Conservation (phyloP, 331 rosid genomes). For the Quercus phellos region DNA sequence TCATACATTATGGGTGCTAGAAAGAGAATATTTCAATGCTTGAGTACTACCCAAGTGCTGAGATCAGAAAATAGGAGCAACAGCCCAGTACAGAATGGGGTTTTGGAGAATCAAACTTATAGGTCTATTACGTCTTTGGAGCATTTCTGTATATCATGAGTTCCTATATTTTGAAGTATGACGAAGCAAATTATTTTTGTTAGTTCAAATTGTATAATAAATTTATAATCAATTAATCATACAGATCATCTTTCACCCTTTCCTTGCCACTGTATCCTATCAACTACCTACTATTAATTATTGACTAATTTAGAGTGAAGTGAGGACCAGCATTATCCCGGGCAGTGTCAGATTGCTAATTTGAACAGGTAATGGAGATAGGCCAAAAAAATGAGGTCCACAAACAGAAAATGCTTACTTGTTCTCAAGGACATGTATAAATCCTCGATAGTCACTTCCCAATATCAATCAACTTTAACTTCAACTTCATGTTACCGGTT, state of each 20-base stretch:
- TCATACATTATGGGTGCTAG: not conserved
- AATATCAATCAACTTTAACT: slow-evolving; percentile 61
- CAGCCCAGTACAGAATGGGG: not conserved
- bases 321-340: not conserved
- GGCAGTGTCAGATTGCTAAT: slow-evolving; percentile 1
- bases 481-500: slow-evolving; percentile 82
- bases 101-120: not conserved
- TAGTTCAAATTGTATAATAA: not conserved
- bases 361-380: slow-evolving; percentile 2
- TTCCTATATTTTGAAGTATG: not conserved
- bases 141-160: not conserved
- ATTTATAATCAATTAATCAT: not conserved
- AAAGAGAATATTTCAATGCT: not conserved
- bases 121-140: not conserved
- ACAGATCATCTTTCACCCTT: not conserved
- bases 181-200: not conserved
- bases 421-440: slow-evolving; percentile 8
- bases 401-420: slow-evolving; percentile 14
- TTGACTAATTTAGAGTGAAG: not conserved
- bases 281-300: not conserved
- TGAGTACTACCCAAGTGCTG: not conserved
- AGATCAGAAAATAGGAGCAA: not conserved
- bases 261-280: not conserved
- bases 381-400: not conserved
- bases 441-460: slow-evolving; percentile 29